These are phyloP conservation scores for Gymnopus androsaceus DNA, from an alignment of 1,284 basidiomycete species.

Conservation along the genomic window DNA sequence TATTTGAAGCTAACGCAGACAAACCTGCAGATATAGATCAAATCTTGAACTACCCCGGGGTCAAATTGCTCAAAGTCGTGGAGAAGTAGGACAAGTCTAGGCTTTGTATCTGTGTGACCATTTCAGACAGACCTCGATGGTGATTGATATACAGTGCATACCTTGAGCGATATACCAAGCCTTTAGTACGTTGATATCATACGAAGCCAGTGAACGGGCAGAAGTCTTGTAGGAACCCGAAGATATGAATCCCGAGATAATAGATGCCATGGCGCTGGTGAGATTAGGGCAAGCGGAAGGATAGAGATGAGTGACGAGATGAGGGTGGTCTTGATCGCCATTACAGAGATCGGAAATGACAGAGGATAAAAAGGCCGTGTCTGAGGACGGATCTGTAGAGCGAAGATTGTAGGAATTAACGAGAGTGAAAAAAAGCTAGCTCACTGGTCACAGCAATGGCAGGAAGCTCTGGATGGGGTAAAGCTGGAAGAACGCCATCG, in stretches of 20 bases:
- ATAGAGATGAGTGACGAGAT: conserved; percentile 51
- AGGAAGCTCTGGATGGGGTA: conserved; percentile 56
- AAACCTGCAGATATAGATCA: conserved; percentile 71
- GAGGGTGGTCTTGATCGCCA: conserved; percentile 25
- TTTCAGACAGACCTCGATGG: too few relatives aligned
- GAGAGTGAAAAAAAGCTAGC: conserved; percentile 16
- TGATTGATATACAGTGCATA: too few relatives aligned
- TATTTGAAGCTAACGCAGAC: neutral
- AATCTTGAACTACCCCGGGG: conserved; percentile 56
- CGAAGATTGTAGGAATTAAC: conserved; percentile 21
- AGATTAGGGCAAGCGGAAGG: conserved; percentile 60
- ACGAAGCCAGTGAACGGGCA: conserved; percentile 52
- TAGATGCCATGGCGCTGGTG: conserved; percentile 51
- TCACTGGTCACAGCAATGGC: conserved; percentile 57
- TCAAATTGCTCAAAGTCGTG: conserved; percentile 76
- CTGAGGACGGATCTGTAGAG: conserved; percentile 36
- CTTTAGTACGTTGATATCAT: conserved; percentile 59
- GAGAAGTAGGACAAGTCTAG: conserved; percentile 47
- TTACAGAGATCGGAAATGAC: conserved; percentile 40
- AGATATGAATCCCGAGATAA: conserved; percentile 57
- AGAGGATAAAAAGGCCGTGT: conserved; percentile 46
- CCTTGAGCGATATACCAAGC: conserved; percentile 55
- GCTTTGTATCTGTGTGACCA: conserved; percentile 19
- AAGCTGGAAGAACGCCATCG: conserved; percentile 35
- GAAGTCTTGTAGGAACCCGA: conserved; percentile 42